These are phyloP conservation scores for Hemileia vastatrix DNA, from an alignment of 1,284 basidiomycete genomes.

Conservation along the genomic window DNA sequence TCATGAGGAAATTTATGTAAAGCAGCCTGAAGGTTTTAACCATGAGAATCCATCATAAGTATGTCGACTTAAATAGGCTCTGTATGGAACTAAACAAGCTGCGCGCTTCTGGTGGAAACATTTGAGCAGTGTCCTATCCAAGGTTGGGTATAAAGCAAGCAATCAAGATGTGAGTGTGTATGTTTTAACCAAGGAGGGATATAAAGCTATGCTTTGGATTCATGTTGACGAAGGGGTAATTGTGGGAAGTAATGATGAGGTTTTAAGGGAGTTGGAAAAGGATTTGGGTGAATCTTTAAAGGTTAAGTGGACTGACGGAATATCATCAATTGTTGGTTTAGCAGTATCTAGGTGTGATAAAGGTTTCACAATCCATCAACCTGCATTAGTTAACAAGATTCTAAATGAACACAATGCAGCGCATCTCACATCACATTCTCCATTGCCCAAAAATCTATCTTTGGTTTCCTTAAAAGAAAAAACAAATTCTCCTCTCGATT, in stretches of 20 bases:
- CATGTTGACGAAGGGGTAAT: conserved; percentile 7
- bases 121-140: not conserved
- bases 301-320: not conserved
- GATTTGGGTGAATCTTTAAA: not conserved
- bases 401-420: not conserved
- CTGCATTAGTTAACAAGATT: not conserved
- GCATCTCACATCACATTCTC: too few species aligned
- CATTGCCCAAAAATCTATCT: too few species aligned
- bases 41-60: too few species aligned
- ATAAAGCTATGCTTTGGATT: conserved; percentile 3
- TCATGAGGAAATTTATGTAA: conserved; percentile 6
- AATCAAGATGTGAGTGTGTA: not conserved
- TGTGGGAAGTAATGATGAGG: not conserved
- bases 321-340: conserved; percentile 1
- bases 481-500: too few species aligned
- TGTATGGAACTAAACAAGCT: not conserved
- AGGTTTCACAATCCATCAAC: not conserved
- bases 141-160: not conserved
- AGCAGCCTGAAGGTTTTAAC: not conserved
- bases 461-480: too few species aligned
- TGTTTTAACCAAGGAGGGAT: not conserved
- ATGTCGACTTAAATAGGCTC: not conserved
- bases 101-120: not conserved
- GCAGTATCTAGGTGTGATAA: not conserved
- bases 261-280: not conserved